Conservation (phyloP, 495 filamentous ascomycete genomes). For the Chaetomium tenue region DNA sequence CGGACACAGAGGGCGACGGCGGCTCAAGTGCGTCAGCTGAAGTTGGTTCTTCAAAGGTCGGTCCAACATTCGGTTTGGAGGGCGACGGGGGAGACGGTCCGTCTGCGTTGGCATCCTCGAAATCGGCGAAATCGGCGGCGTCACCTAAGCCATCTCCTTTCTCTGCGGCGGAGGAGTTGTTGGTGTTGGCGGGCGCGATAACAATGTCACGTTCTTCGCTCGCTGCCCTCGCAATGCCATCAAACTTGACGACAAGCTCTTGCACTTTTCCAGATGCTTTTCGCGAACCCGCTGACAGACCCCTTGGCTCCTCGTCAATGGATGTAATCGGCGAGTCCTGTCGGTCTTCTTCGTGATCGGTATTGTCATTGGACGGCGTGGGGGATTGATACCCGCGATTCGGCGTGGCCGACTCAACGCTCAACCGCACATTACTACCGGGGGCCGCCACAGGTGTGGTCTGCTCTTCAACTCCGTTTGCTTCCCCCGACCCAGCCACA, state of each 20-base stretch:
- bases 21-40: neutral
- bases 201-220: slow-evolving; percentile 34
- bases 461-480: neutral
- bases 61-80: neutral
- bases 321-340: slow-evolving; percentile 55
- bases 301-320: slow-evolving; percentile 50
- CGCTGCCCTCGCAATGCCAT: slow-evolving; percentile 42
- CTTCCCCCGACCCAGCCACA: neutral
- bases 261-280: slow-evolving; percentile 46
- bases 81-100: slow-evolving; percentile 12
- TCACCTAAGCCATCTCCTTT: slow-evolving; percentile 30
- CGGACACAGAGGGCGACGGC: no score
- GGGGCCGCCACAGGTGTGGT: slow-evolving; percentile 9
- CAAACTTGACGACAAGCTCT: slow-evolving; percentile 49
- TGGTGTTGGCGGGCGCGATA: slow-evolving; percentile 17
- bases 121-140: slow-evolving; percentile 52
- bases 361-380: slow-evolving; percentile 44
- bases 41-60: neutral
- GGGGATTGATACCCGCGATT: slow-evolving; percentile 36
- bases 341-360: slow-evolving; percentile 38
- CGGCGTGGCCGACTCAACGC: slow-evolving; percentile 24
- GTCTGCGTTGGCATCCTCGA: slow-evolving; percentile 44
- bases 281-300: slow-evolving; percentile 30
- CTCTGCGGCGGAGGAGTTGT: no score
- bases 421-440: slow-evolving; percentile 12